phyloP scores from a whole-genome alignment of 2,329 filamentous ascomycete species.

The Penicillium sp. region DNA sequence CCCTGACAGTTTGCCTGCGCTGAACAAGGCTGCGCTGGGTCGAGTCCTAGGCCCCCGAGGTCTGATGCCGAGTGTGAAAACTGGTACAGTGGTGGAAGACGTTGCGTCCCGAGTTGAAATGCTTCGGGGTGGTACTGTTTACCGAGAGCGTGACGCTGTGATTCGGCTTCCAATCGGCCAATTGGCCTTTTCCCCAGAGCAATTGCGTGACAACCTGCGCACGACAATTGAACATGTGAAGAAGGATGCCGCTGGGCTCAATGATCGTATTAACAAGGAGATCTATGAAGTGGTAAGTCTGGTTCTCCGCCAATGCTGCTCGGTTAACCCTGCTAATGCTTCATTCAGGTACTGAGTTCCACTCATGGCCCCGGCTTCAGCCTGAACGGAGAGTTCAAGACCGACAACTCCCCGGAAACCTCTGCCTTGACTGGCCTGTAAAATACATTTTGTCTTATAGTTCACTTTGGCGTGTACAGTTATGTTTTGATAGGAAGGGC shows the following conservation, averaged over 20 bases:
- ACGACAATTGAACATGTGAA: slow-evolving; percentile 69
- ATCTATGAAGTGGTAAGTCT: slow-evolving; percentile 61
- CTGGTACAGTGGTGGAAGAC: slow-evolving; percentile 80
- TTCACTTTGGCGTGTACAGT: slow-evolving; percentile 35
- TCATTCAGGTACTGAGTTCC: slow-evolving; percentile 65
- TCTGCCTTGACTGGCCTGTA: slow-evolving; percentile 43
- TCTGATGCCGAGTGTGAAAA: slow-evolving; percentile 85
- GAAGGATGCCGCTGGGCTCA: slow-evolving; percentile 63
- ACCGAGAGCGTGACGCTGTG: slow-evolving; percentile 77
- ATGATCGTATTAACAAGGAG: slow-evolving; percentile 62
- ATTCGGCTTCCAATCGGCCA: slow-evolving; percentile 88
- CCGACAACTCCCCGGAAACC: slow-evolving; percentile 53
- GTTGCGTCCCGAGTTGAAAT: slow-evolving; percentile 69
- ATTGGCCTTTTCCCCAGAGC: slow-evolving; percentile 77
- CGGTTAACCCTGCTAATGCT: slow-evolving; percentile 4
- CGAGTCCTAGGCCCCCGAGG: slow-evolving; percentile 80
- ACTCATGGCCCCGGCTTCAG: slow-evolving; percentile 82
- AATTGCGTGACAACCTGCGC: slow-evolving; percentile 79
- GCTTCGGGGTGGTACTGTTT: slow-evolving; percentile 76
- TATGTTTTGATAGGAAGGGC: slow-evolving; percentile 39
- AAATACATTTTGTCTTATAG: slow-evolving; percentile 46
- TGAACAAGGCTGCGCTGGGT: slow-evolving; percentile 76
- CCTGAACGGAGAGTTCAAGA: slow-evolving; percentile 70
- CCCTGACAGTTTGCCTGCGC: slow-evolving; percentile 64
- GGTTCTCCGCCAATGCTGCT: neutral